These are phyloP conservation scores for Kurtzmaniella quercitrusa DNA, from an alignment of 1,139 yeast species.

Conservation along the genomic window DNA sequence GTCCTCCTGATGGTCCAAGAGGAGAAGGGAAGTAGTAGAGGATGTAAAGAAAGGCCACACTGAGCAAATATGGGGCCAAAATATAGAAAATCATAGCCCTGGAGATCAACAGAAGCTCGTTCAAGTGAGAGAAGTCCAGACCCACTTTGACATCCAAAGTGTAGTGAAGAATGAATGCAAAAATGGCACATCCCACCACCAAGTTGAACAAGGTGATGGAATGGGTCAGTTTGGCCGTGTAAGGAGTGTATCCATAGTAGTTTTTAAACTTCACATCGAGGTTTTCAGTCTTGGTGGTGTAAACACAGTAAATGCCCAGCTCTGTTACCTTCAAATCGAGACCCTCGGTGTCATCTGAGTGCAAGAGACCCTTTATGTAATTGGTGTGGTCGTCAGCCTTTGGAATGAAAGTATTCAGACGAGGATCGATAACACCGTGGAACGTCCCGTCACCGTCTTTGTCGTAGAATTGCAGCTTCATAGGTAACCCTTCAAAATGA, in stretches of 20 bases:
- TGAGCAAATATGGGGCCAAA: conserved; percentile 19
- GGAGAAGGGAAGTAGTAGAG: neutral
- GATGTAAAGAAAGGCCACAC: conserved; percentile 3
- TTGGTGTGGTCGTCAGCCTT: conserved; percentile 5
- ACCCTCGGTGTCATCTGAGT: conserved; percentile 6
- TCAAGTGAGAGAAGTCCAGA: conserved; percentile 25
- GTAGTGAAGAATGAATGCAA: conserved; percentile 22
- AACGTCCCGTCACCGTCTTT: neutral
- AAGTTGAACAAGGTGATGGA: conserved; percentile 15
- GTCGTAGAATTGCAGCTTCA: neutral
- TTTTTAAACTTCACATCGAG: conserved; percentile 12
- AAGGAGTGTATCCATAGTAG: conserved; percentile 27
- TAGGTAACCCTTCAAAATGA: conserved; percentile 20
- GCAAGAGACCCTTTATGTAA: conserved; percentile 8
- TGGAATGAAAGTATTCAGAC: conserved; percentile 11
- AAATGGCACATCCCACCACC: conserved; percentile 14
- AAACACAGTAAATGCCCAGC: conserved; percentile 33
- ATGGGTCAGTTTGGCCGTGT: conserved; percentile 17
- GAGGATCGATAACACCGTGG: conserved; percentile 5
- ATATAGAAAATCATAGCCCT: conserved; percentile 27
- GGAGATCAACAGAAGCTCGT: conserved; percentile 32
- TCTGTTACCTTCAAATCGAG: conserved; percentile 14
- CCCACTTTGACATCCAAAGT: conserved; percentile 27
- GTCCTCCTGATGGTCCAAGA: neutral
- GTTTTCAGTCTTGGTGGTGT: conserved; percentile 15